Percentiles rank a stretch among this genome's conserved stretches.
phyloP scores from a whole-genome alignment of 345 rosid species.

The Arabis hirsuta region DNA sequence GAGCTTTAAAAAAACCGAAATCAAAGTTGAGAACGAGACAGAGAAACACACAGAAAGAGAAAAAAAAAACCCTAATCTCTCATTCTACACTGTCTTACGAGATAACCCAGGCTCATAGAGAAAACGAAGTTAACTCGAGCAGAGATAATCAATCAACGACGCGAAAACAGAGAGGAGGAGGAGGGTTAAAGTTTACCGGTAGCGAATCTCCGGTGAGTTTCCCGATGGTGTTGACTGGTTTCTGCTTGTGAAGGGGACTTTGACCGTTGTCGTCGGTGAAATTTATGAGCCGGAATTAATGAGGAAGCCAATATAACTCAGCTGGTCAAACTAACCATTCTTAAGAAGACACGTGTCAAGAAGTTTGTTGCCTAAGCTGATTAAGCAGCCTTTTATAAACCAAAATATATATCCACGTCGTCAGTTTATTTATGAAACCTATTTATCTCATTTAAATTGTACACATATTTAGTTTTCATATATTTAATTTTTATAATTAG shows the following conservation, averaged over 20 bases:
- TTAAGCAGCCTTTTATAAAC: background rate
- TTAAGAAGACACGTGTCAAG: background rate
- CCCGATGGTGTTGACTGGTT: background rate
- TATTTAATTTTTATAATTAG: too few relatives aligned
- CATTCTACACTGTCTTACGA: background rate
- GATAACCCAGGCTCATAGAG: background rate
- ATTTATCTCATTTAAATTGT: too few relatives aligned
- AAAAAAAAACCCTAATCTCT: slow-evolving; percentile 23
- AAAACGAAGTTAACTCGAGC: slow-evolving; percentile 6
- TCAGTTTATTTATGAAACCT: too few relatives aligned
- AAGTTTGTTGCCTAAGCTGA: background rate
- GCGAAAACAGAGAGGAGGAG: background rate
- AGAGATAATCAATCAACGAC: background rate
- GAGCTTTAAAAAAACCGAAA: background rate
- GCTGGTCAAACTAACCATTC: background rate
- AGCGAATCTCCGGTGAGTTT: slow-evolving; percentile 1
- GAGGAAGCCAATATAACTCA: background rate
- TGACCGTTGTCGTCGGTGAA: slow-evolving; percentile 16
- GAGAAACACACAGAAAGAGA: background rate
- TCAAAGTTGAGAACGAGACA: background rate
- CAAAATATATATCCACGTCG: too few relatives aligned
- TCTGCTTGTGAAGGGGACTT: background rate
- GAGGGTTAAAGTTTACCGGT: background rate
- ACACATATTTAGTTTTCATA: too few relatives aligned
- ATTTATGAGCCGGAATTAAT: background rate